Conservation (phyloP, 192 early-diverging fungal species). For the Gryganskiella cystojenkinii region DNA sequence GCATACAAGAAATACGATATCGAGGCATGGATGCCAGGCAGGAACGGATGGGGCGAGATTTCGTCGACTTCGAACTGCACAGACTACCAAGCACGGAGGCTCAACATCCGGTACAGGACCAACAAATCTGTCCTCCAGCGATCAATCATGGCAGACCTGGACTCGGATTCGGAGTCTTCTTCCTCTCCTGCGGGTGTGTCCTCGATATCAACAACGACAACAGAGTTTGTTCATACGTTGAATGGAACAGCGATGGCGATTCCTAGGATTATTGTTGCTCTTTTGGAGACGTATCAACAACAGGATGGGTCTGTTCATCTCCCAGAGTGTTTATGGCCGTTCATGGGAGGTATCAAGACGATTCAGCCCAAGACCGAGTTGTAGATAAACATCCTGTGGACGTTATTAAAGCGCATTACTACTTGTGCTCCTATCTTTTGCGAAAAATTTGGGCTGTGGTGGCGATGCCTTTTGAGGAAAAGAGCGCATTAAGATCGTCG, state of each 20-base stretch:
- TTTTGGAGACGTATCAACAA: conserved; percentile 86
- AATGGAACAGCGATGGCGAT: conserved; percentile 95
- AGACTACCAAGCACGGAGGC: conserved; percentile 89
- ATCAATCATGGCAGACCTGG: not conserved
- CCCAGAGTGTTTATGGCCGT: conserved; percentile 77
- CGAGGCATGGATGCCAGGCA: conserved; percentile 97
- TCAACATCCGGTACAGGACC: conserved; percentile 77
- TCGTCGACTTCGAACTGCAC: conserved; percentile 94
- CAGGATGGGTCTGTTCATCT: conserved; percentile 76
- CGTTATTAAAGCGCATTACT: too few species aligned
- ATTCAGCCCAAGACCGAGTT: conserved; percentile 25
- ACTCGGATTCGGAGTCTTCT: not conserved
- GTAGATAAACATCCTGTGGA: not conserved
- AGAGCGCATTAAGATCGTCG: too few species aligned
- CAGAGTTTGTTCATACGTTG: conserved; percentile 87
- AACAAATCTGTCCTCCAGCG: conserved; percentile 20
- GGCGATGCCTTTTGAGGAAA: too few species aligned
- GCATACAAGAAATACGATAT: conserved; percentile 94
- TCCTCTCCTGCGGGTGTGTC: conserved; percentile 1
- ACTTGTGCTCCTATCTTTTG: too few species aligned
- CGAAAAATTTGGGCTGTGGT: too few species aligned
- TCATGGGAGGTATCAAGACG: conserved; percentile 67
- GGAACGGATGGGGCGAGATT: conserved; percentile 85
- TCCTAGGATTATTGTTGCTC: conserved; percentile 87
- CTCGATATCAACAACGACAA: conserved; percentile 27